phyloP scores from a whole-genome alignment of 208 protist genomes.

The Entamoeba nuttalli region DNA sequence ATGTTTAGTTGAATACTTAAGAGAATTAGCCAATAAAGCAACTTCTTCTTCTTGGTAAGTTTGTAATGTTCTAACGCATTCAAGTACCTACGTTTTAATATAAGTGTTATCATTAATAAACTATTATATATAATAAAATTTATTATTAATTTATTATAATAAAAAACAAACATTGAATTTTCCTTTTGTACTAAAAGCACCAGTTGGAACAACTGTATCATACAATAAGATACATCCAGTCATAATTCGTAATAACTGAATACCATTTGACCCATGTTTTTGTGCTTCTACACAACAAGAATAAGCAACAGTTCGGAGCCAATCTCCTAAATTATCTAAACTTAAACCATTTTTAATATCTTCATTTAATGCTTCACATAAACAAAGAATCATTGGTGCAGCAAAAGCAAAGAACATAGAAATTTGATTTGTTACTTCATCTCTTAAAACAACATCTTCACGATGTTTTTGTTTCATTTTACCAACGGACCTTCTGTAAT shows the following conservation, averaged over 20 bases:
- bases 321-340: not conserved
- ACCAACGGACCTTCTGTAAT: slow-evolving; percentile 51
- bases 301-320: not conserved
- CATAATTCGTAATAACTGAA: slow-evolving; percentile 45
- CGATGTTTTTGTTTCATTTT: slow-evolving; percentile 51
- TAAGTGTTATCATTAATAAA: too few species aligned
- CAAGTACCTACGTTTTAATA: not conserved
- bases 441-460: slow-evolving; percentile 32
- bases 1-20: not conserved
- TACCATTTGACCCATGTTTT: not conserved
- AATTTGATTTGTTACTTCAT: slow-evolving; percentile 52
- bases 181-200: slow-evolving; percentile 49
- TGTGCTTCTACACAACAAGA: not conserved
- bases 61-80: not conserved
- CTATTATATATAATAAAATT: too few species aligned
- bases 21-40: not conserved
- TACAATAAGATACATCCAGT: slow-evolving; percentile 50
- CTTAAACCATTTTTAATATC: not conserved
- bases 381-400: slow-evolving; percentile 49
- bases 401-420: slow-evolving; percentile 57
- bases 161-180: not conserved
- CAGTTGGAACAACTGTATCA: slow-evolving; percentile 44
- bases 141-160: too few species aligned
- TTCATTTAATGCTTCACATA: not conserved
- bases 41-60: not conserved